Percentiles rank a stretch among this genome's conserved stretches.
Conservation (phyloP, 495 filamentous ascomycete genomes). For the Neurospora tetrasperma region DNA sequence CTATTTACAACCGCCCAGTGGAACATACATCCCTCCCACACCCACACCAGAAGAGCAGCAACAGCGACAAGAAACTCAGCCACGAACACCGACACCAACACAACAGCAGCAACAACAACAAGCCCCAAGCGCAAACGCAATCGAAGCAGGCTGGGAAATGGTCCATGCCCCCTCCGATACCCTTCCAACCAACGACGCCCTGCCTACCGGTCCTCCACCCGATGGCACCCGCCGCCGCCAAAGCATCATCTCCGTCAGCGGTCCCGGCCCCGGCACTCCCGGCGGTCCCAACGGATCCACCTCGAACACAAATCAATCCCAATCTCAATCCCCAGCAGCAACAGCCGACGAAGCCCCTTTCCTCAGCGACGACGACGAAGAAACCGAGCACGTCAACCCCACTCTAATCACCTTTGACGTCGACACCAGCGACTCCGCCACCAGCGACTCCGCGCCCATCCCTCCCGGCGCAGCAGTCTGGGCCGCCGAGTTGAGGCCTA, state of each 20-base stretch:
- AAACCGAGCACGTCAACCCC: slow-evolving; percentile 35
- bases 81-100: not conserved
- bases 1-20: not conserved
- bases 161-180: not conserved
- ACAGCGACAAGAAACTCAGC: not conserved
- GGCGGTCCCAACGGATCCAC: too few relatives aligned
- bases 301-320: not conserved
- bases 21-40: not conserved
- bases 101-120: not conserved
- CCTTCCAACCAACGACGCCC: not conserved
- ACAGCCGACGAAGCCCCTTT: slow-evolving; percentile 9
- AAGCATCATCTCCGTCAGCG: slow-evolving; percentile 14
- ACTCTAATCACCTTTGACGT: slow-evolving; percentile 50
- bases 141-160: not conserved
- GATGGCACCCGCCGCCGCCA: slow-evolving; percentile 22
- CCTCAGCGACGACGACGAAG: slow-evolving; percentile 35
- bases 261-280: not conserved
- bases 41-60: not conserved
- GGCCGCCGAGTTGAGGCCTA: slow-evolving; percentile 47
- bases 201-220: slow-evolving; percentile 17
- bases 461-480: slow-evolving; percentile 31
- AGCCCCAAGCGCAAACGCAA: not conserved
- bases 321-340: not conserved
- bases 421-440: slow-evolving; percentile 35
- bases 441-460: slow-evolving; percentile 7